Evolutionary conservation across 768 basidiomycete species (phyloP).

Genomic region (Serendipita indica): DNA sequence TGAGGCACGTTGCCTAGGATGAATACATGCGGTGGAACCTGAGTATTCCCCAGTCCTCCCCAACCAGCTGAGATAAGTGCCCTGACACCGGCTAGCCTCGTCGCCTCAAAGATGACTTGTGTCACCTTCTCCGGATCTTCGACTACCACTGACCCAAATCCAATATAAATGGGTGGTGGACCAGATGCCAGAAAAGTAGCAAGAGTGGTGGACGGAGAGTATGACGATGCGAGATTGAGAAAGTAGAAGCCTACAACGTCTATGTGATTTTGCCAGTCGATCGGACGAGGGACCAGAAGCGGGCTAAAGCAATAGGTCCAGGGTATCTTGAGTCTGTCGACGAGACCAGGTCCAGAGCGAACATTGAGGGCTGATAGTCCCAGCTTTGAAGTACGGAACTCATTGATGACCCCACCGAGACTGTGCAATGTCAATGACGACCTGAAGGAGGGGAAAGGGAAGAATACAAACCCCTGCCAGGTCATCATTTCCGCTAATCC

Average conservation of each 20-base stretch:
- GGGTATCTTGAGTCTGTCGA: slow-evolving; percentile 40
- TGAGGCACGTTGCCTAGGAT: slow-evolving; percentile 54
- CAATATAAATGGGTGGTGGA: slow-evolving; percentile 43
- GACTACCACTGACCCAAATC: slow-evolving; percentile 46
- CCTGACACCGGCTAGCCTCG: slow-evolving; percentile 37
- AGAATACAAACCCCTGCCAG: slow-evolving; percentile 36
- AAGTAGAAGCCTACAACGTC: slow-evolving; percentile 56
- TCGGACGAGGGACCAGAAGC: slow-evolving; percentile 40
- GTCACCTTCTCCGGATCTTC: slow-evolving; percentile 40
- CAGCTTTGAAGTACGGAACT: slow-evolving; percentile 35
- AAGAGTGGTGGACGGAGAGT: slow-evolving; percentile 33
- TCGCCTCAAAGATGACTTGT: slow-evolving; percentile 38
- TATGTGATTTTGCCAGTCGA: slow-evolving; percentile 48
- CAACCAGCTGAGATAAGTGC: slow-evolving; percentile 52
- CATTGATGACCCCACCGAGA: slow-evolving; percentile 46
- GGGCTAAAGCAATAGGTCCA: slow-evolving; percentile 53
- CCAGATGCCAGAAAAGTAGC: slow-evolving; percentile 34
- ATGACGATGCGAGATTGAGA: slow-evolving; percentile 36
- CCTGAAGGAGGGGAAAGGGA: neutral
- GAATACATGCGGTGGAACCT: slow-evolving; percentile 40
- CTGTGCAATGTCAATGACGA: slow-evolving; percentile 21
- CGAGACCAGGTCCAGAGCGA: slow-evolving; percentile 35
- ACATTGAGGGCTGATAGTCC: slow-evolving; percentile 34
- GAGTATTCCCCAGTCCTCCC: slow-evolving; percentile 42
- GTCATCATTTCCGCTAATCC: slow-evolving; percentile 44